Percentiles rank a stretch among this genome's conserved stretches.
Conservation (phyloP, 2,329 filamentous ascomycete species). For the Didymella pomorum region DNA sequence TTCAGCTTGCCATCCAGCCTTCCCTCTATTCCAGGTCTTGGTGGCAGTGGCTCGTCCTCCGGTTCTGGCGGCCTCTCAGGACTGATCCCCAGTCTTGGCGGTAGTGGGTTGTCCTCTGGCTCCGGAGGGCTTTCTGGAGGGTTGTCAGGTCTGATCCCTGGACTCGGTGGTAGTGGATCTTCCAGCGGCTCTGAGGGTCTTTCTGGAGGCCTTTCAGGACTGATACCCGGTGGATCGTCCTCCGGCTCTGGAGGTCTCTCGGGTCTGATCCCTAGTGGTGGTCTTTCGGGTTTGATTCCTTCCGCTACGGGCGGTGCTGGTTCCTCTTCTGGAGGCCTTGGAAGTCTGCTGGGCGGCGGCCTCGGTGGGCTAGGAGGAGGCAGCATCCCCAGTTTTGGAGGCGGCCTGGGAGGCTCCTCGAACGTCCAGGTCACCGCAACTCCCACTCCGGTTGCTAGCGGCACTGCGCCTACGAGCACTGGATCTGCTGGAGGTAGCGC, state of each 20-base stretch:
- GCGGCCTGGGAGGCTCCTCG: conserved; percentile 3
- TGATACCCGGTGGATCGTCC: neutral
- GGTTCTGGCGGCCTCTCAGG: conserved; percentile 1
- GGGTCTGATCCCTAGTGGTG: neutral
- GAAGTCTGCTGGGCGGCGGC: neutral
- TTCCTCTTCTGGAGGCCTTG: conserved; percentile 1
- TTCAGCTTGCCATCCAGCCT: conserved; percentile 25
- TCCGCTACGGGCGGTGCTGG: conserved; percentile 4
- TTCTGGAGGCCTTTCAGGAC: conserved; percentile 2
- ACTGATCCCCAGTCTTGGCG: conserved; percentile 8
- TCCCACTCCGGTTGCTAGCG: neutral
- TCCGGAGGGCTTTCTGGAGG: conserved; percentile 13
- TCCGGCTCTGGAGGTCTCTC: conserved; percentile 1
- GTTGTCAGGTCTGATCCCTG: conserved; percentile 1
- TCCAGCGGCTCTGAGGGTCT: neutral
- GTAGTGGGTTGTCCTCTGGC: neutral
- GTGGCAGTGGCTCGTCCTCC: neutral
- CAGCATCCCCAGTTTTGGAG: neutral
- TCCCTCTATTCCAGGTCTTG: conserved; percentile 13
- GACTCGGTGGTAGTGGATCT: conserved; percentile 8
- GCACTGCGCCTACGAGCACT: conserved; percentile 9
- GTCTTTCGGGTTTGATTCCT: neutral
- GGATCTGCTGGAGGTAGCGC: conserved; percentile 11
- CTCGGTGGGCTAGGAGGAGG: neutral
- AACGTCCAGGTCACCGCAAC: conserved; percentile 12